Conservation (phyloP, 1,284 basidiomycete species). For the Puccinia polysora region DNA sequence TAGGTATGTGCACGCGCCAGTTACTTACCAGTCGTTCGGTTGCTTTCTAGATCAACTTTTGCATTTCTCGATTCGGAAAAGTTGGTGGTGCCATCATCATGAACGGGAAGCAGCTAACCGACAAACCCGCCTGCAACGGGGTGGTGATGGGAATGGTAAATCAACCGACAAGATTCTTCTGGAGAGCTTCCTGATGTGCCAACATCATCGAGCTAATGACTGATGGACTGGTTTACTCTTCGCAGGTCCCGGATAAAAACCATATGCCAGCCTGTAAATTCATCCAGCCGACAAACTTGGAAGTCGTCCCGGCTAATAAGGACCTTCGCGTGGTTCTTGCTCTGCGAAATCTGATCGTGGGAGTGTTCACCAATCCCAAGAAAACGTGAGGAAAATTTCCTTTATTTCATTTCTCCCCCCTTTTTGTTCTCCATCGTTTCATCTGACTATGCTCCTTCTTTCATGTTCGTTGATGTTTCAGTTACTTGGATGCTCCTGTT, state of each 20-base stretch:
- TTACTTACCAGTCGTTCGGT: too few relatives aligned
- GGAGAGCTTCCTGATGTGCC: neutral
- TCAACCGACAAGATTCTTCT: neutral
- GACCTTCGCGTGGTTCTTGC: neutral
- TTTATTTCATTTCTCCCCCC: neutral
- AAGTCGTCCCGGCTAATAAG: neutral
- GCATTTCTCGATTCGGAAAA: conserved; percentile 6
- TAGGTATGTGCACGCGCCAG: too few relatives aligned
- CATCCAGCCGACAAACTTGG: conserved; percentile 21
- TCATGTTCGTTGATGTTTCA: neutral
- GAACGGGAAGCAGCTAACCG: conserved; percentile 31
- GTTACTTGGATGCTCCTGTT: conserved; percentile 11
- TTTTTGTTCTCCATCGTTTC: neutral
- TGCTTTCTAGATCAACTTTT: conserved; percentile 34
- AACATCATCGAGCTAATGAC: neutral
- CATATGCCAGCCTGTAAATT: conserved; percentile 33
- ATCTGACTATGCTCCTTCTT: neutral
- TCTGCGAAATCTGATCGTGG: conserved; percentile 9
- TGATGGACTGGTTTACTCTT: neutral
- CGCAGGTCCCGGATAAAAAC: conserved; percentile 26
- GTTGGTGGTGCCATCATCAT: conserved; percentile 19
- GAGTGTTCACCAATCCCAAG: conserved; percentile 39
- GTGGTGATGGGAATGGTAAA: conserved; percentile 41
- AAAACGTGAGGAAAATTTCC: conserved; percentile 25
- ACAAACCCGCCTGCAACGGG: conserved; percentile 32